Conservation (phyloP, 225 moss, liverwort and hornwort genomes). For the Polytrichum formosum region DNA sequence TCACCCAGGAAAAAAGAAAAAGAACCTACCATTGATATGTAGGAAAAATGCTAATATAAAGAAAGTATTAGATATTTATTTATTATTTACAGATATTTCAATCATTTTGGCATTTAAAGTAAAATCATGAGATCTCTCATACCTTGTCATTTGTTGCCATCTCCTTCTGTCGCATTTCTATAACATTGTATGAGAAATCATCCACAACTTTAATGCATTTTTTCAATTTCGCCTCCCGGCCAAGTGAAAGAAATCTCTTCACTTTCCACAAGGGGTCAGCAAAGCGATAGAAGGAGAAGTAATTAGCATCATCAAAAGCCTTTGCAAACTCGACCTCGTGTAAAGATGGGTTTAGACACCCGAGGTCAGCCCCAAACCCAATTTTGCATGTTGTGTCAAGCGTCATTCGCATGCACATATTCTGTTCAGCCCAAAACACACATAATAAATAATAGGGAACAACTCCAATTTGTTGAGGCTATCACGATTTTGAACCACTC, state of each 20-base stretch:
- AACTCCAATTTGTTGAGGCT: too few relatives aligned
- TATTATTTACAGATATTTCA: too few relatives aligned
- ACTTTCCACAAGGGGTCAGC: conserved; percentile 40
- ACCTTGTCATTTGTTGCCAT: conserved; percentile 12
- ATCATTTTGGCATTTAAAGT: too few relatives aligned
- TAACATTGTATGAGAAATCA: conserved; percentile 41
- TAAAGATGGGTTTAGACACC: conserved; percentile 27
- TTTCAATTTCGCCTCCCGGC: conserved; percentile 39
- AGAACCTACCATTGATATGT: too few relatives aligned
- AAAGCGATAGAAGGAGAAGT: conserved; percentile 33
- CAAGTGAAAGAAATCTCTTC: conserved; percentile 37
- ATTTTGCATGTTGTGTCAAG: conserved; percentile 50
- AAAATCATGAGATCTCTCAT: too few relatives aligned
- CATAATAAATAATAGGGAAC: not conserved
- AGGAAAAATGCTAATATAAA: too few relatives aligned
- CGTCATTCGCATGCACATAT: conserved; percentile 53
- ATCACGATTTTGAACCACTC: too few relatives aligned
- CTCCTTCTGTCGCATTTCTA: conserved; percentile 27
- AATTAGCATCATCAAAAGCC: conserved; percentile 45
- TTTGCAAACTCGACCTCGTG: conserved; percentile 35
- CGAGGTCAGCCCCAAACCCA: conserved; percentile 40
- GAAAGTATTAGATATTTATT: too few relatives aligned
- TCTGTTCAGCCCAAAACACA: conserved; percentile 12
- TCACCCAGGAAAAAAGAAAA: too few relatives aligned
- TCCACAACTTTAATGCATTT: conserved; percentile 48